Evolutionary conservation across 2,329 filamentous ascomycete species (phyloP).

Genomic region (Westerdykella aurantiaca): DNA sequence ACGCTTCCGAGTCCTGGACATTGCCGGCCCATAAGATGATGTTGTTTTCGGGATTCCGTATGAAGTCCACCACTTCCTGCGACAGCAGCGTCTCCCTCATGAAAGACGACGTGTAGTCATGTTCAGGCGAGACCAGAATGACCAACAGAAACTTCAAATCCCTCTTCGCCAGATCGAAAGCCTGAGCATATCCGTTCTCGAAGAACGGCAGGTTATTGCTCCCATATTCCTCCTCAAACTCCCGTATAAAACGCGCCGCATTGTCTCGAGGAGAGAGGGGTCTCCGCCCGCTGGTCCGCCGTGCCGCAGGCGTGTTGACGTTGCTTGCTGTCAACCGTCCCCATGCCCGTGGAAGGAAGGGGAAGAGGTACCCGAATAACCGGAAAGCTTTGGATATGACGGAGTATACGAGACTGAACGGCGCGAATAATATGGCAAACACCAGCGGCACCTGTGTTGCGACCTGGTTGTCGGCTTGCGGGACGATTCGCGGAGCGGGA

Average conservation of each 20-base stretch:
- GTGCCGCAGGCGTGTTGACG: constrained; percentile 36
- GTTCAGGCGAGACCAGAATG: constrained; percentile 81
- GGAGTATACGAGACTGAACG: constrained; percentile 72
- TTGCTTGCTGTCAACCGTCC: constrained; percentile 47
- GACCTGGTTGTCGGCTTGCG: constrained; percentile 60
- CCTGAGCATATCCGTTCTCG: constrained; percentile 86
- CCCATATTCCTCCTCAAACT: constrained; percentile 93
- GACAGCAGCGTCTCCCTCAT: constrained; percentile 75
- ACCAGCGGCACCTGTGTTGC: constrained; percentile 68
- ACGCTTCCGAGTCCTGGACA: constrained; percentile 87
- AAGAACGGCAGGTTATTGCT: constrained; percentile 66
- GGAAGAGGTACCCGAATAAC: constrained; percentile 70
- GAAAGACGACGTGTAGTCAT: constrained; percentile 84
- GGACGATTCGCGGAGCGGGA: constrained; percentile 79
- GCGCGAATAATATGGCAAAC: constrained; percentile 68
- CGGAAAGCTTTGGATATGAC: constrained; percentile 64
- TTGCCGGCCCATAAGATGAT: constrained; percentile 90
- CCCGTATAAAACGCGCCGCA: constrained; percentile 78
- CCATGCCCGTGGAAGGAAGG: constrained; percentile 66
- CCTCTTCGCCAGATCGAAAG: constrained; percentile 81
- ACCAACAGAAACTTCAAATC: constrained; percentile 91
- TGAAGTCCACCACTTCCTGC: constrained; percentile 64
- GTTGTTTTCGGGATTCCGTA: constrained; percentile 70
- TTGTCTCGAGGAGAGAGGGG: constrained; percentile 81
- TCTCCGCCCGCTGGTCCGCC: constrained; percentile 62